These are phyloP conservation scores for Cutaneotrichosporon arboriforme DNA, from an alignment of 1,284 basidiomycete species.

Conservation along the genomic window DNA sequence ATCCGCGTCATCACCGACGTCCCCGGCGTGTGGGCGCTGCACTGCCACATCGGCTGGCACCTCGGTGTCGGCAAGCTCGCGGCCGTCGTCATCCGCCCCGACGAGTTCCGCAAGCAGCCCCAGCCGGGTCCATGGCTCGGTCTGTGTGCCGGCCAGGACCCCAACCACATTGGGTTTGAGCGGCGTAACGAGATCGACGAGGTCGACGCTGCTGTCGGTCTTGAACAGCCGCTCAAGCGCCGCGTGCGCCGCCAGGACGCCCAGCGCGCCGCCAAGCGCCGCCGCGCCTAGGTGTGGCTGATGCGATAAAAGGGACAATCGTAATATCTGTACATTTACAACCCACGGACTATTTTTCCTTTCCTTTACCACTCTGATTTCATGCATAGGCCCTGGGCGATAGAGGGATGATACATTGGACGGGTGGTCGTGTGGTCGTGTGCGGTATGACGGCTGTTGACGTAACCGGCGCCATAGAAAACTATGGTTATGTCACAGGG, in stretches of 20 bases:
- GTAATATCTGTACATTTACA: too few species aligned
- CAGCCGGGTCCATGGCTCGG: conserved; percentile 15
- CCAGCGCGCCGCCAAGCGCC: neutral
- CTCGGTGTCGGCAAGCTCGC: conserved; percentile 14
- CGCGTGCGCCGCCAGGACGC: neutral
- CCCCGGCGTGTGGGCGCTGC: conserved; percentile 25
- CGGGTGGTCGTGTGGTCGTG: too few species aligned
- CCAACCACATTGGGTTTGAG: conserved; percentile 13
- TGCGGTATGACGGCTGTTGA: too few species aligned
- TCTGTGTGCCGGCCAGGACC: conserved; percentile 13
- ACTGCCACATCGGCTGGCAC: conserved; percentile 35
- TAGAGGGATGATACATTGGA: too few species aligned
- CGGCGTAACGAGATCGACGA: neutral
- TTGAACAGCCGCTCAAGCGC: neutral
- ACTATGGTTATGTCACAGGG: too few species aligned
- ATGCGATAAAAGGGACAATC: too few species aligned
- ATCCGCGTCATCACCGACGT: conserved; percentile 25
- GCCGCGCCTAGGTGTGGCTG: too few species aligned
- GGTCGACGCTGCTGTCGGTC: neutral
- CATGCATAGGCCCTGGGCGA: neutral
- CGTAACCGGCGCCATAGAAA: too few species aligned
- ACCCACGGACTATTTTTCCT: neutral
- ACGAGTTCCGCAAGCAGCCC: conserved; percentile 9
- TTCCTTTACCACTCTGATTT: neutral
- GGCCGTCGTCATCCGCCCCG: conserved; percentile 21